Percentiles rank a stretch among this genome's conserved stretches.
Conservation (phyloP, 1,284 basidiomycete species). For the Fomitopsis palustris region DNA sequence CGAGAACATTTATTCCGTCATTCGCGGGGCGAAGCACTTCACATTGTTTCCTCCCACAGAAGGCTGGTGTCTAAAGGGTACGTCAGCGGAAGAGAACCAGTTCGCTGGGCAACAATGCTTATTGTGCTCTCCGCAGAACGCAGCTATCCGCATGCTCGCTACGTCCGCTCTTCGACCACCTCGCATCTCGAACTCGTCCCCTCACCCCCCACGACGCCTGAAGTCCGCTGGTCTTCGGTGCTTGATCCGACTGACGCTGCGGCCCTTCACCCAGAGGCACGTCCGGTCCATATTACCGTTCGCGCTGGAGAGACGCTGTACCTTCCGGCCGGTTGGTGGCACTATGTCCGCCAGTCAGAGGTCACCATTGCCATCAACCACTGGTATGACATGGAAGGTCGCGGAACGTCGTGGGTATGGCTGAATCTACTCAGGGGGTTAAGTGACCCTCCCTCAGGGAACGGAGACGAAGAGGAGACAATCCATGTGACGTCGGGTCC, state of each 20-base stretch:
- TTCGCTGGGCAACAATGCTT: constrained; percentile 3
- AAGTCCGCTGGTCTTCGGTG: constrained; percentile 75
- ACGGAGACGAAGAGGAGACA: constrained; percentile 24
- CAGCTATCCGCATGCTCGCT: constrained; percentile 67
- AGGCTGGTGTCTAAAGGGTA: constrained; percentile 79
- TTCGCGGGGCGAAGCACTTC: constrained; percentile 83
- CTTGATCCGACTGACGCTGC: constrained; percentile 46
- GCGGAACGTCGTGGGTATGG: constrained; percentile 66
- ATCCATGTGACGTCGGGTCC: neutral
- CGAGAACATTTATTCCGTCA: constrained; percentile 88
- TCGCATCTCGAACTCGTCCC: constrained; percentile 43
- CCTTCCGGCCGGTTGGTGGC: constrained; percentile 90
- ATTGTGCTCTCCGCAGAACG: constrained; percentile 43
- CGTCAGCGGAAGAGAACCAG: constrained; percentile 16
- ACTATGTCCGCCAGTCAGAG: constrained; percentile 71
- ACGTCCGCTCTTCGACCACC: constrained; percentile 38
- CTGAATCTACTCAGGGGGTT: constrained; percentile 57
- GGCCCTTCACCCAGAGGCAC: constrained; percentile 46
- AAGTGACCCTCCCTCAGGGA: constrained; percentile 34
- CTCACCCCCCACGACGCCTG: constrained; percentile 34
- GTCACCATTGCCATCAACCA: constrained; percentile 80
- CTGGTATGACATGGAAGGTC: constrained; percentile 82
- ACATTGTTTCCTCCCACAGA: constrained; percentile 84
- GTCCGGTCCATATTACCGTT: constrained; percentile 65
- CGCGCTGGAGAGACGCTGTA: constrained; percentile 79